Percentiles rank a stretch among this genome's conserved stretches.
phyloP scores from a whole-genome alignment of 2,329 filamentous ascomycete genomes.

The Diaporthe longicolla region DNA sequence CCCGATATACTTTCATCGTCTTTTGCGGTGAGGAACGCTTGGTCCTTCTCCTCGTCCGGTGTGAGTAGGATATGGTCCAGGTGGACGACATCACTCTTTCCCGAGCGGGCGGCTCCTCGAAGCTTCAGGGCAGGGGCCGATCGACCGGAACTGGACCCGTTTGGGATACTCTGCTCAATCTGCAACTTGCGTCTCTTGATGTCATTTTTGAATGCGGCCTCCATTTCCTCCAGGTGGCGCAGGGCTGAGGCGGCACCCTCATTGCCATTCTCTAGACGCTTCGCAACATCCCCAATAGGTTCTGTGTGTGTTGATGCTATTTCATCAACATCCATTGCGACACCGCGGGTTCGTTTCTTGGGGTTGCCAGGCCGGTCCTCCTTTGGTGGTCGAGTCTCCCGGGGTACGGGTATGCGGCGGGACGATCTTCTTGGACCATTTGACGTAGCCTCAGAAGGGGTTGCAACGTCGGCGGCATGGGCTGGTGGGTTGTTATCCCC shows the following conservation, averaged over 20 bases:
- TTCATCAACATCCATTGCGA: conserved; percentile 19
- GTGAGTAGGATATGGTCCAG: conserved; percentile 45
- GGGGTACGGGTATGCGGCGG: conserved; percentile 12
- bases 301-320: too few relatives aligned
- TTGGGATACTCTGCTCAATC: conserved; percentile 58
- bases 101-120: neutral
- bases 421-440: conserved; percentile 30
- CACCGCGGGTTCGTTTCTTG: neutral
- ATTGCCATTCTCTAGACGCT: neutral
- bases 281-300: neutral
- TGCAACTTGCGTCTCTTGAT: conserved; percentile 63
- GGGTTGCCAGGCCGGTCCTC: neutral
- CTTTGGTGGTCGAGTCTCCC: neutral
- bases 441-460: neutral
- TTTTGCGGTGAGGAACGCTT: conserved; percentile 25
- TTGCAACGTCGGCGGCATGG: neutral
- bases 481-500: neutral
- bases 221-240: conserved; percentile 64
- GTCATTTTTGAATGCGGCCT: conserved; percentile 58
- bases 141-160: neutral
- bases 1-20: conserved; percentile 43
- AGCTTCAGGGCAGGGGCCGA: neutral
- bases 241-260: conserved; percentile 57
- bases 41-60: conserved; percentile 45
- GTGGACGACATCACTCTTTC: conserved; percentile 30